Conservation (phyloP, 495 filamentous ascomycete genomes). For the Penicillium ochrochloron region DNA sequence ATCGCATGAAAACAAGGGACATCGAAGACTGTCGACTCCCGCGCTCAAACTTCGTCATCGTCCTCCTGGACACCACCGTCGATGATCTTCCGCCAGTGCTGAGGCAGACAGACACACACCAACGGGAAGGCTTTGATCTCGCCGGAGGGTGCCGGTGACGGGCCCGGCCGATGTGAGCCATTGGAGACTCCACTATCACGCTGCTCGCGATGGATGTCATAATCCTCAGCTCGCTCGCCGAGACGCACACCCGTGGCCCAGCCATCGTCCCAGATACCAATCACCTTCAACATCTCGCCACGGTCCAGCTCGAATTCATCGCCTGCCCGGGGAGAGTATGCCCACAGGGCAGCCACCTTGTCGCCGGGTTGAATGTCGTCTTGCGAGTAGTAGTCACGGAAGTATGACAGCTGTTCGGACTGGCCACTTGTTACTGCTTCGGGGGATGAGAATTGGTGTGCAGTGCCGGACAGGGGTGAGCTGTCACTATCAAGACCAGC, state of each 20-base stretch:
- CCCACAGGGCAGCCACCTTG: constrained; percentile 91
- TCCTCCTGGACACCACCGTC: constrained; percentile 61
- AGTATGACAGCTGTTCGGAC: constrained; percentile 91
- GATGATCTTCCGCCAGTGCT: constrained; percentile 97
- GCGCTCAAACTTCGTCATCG: constrained; percentile 43
- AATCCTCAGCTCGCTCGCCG: constrained; percentile 84
- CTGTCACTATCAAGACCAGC: constrained; percentile 68
- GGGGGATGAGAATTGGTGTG: constrained; percentile 79
- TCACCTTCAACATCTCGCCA: constrained; percentile 97
- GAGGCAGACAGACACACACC: constrained; percentile 95
- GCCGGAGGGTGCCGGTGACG: constrained; percentile 71
- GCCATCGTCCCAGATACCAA: constrained; percentile 99
- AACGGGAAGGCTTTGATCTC: constrained; percentile 98
- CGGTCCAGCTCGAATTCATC: constrained; percentile 95
- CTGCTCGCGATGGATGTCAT: constrained; percentile 75
- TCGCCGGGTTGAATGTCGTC: constrained; percentile 94
- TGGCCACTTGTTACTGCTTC: constrained; percentile 83
- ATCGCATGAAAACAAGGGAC: constrained; percentile 35
- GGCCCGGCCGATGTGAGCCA: constrained; percentile 65
- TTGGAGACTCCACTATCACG: constrained; percentile 94
- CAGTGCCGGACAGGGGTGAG: constrained; percentile 75
- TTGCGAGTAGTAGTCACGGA: constrained; percentile 98
- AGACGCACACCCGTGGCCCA: constrained; percentile 95
- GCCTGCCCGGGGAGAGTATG: constrained; percentile 88
- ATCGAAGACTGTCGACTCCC: constrained; percentile 12